phyloP scores from a whole-genome alignment of 2,329 filamentous ascomycete genomes.

The Decorospora gaudefroyi region DNA sequence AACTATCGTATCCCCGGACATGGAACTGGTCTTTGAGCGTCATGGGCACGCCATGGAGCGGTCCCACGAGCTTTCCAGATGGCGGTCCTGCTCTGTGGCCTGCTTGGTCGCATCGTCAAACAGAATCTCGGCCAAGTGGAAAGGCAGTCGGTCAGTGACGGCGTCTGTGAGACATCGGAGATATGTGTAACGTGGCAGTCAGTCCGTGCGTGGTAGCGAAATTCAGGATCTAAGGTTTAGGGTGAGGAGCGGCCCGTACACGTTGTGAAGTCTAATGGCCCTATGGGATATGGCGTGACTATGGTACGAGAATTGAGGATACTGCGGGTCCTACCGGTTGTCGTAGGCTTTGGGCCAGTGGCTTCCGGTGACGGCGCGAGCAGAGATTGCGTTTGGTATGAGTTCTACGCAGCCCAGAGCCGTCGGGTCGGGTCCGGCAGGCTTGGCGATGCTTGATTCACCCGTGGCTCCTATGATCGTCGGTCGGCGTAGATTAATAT shows the following conservation, averaged over 20 bases:
- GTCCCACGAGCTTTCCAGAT: slow-evolving; percentile 49
- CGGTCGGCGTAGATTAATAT: slow-evolving; percentile 3
- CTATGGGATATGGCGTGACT: slow-evolving; percentile 44
- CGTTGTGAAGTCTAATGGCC: slow-evolving; percentile 35
- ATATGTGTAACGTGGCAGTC: slow-evolving; percentile 49
- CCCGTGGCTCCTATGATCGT: slow-evolving; percentile 24
- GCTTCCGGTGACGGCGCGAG: slow-evolving; percentile 35
- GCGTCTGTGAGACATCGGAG: slow-evolving; percentile 57
- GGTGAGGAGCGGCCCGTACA: slow-evolving; percentile 26
- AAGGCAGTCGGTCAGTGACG: slow-evolving; percentile 44
- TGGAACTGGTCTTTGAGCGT: slow-evolving; percentile 58
- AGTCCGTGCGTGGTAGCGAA: slow-evolving; percentile 48
- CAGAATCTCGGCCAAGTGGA: slow-evolving; percentile 56
- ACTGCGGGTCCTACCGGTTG: slow-evolving; percentile 32
- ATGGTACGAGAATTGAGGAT: slow-evolving; percentile 29
- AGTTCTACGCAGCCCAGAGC: slow-evolving; percentile 25
- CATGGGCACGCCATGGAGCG: slow-evolving; percentile 55
- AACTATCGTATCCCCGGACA: slow-evolving; percentile 53
- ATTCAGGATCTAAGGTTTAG: not conserved
- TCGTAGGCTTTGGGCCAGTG: slow-evolving; percentile 39
- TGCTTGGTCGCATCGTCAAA: slow-evolving; percentile 51
- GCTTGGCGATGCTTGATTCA: slow-evolving; percentile 10
- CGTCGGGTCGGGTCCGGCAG: slow-evolving; percentile 6
- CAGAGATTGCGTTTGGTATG: slow-evolving; percentile 31
- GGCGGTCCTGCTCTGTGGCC: slow-evolving; percentile 49